Evolutionary conservation across 1,284 basidiomycete genomes (phyloP).

Genomic region (Moniliophthora roreri): DNA sequence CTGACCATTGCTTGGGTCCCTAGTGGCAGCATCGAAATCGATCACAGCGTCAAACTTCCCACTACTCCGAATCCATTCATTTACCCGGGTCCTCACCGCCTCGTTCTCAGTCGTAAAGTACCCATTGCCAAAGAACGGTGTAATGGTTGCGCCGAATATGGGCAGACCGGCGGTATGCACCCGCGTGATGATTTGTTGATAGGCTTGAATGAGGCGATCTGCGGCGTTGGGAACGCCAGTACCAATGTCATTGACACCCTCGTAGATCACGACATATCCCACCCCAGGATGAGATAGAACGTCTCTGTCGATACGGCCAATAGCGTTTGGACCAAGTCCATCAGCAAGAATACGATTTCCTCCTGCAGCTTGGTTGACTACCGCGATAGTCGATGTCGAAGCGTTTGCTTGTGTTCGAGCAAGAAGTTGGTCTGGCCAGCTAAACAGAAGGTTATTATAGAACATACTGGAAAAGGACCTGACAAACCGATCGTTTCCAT

Average conservation of each 20-base stretch:
- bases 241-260: constrained; percentile 55
- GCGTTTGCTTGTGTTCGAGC: constrained; percentile 38
- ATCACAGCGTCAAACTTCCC: constrained; percentile 45
- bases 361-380: constrained; percentile 49
- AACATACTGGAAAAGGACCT: neutral
- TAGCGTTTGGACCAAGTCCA: constrained; percentile 45
- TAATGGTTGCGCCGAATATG: constrained; percentile 50
- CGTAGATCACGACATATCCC: constrained; percentile 48
- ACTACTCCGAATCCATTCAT: constrained; percentile 41
- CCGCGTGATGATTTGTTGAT: constrained; percentile 42
- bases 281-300: constrained; percentile 45
- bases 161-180: constrained; percentile 41
- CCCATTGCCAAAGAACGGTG: constrained; percentile 38
- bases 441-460: constrained; percentile 14
- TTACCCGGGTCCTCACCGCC: constrained; percentile 39
- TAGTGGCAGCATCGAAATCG: constrained; percentile 45
- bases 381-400: constrained; percentile 33
- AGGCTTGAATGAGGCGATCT: constrained; percentile 41
- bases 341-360: constrained; percentile 51
- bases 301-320: constrained; percentile 49
- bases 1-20: constrained; percentile 36
- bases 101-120: constrained; percentile 40
- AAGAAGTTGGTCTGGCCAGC: constrained; percentile 50
- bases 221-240: constrained; percentile 35
- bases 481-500: constrained; percentile 38